Percentiles rank a stretch among this genome's conserved stretches.
These are phyloP conservation scores for Citrus medica DNA, from an alignment of 345 rosid species.

Conservation along the genomic window DNA sequence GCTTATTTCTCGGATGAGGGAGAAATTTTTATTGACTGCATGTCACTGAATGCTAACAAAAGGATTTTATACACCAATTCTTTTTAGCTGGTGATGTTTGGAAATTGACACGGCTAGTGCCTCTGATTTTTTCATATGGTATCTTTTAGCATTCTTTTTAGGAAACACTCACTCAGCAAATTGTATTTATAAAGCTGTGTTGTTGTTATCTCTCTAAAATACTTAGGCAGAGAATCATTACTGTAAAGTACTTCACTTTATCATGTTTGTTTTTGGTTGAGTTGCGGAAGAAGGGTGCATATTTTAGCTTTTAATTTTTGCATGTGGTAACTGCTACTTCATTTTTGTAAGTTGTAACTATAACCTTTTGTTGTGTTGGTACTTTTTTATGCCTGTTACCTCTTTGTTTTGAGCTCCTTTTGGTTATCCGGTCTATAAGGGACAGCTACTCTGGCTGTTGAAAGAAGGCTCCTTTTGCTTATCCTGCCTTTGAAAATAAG, in stretches of 20 bases:
- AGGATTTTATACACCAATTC: constrained; percentile 7
- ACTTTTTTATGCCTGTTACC: neutral
- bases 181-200: constrained; percentile 6
- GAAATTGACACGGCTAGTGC: neutral
- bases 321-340: neutral
- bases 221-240: neutral
- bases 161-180: neutral
- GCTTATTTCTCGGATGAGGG: constrained; percentile 84
- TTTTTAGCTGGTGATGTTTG: neutral
- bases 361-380: neutral
- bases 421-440: too few relatives aligned
- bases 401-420: too few relatives aligned
- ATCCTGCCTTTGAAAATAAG: too few relatives aligned
- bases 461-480: too few relatives aligned
- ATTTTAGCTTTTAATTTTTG: neutral
- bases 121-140: neutral
- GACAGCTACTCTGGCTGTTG: too few relatives aligned
- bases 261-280: neutral
- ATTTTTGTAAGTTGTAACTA: neutral
- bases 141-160: neutral
- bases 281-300: neutral
- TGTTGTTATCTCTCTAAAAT: neutral
- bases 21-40: constrained; percentile 40
- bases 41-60: constrained; percentile 20
- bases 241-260: neutral